Conservation (phyloP, 441 rosid species). For the Populus hybrid region DNA sequence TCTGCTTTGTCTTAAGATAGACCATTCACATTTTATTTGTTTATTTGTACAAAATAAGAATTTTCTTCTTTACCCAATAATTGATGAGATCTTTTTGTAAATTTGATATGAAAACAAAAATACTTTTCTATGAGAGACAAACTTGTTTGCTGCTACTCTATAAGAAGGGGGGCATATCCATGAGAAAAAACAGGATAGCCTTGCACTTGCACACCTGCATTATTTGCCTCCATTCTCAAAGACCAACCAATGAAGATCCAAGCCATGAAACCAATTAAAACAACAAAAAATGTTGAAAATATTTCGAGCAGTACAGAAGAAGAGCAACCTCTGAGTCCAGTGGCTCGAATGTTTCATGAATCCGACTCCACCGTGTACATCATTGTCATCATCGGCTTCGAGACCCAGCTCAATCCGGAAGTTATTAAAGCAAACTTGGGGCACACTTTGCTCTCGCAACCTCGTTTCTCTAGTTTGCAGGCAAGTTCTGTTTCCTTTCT, state of each 20-base stretch:
- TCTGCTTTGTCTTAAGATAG: not conserved
- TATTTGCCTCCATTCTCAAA: not conserved
- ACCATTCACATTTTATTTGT: not conserved
- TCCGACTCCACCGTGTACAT: slow-evolving; percentile 34
- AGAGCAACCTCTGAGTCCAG: slow-evolving; percentile 26
- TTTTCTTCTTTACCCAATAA: not conserved
- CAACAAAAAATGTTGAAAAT: not conserved
- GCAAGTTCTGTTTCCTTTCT: not conserved
- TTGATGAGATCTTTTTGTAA: not conserved
- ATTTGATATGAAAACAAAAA: not conserved
- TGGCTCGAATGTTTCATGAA: slow-evolving; percentile 37
- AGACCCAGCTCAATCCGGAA: slow-evolving; percentile 25
- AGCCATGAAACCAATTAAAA: not conserved
- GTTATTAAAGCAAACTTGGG: slow-evolving; percentile 23
- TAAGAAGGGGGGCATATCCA: too few relatives aligned
- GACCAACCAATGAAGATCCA: not conserved
- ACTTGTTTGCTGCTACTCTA: too few relatives aligned
- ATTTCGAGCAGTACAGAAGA: not conserved
- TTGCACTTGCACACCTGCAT: not conserved
- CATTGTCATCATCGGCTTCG: slow-evolving; percentile 29
- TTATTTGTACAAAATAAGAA: too few relatives aligned
- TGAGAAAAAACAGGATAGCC: not conserved
- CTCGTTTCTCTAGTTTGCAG: slow-evolving; percentile 46
- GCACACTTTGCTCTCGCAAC: slow-evolving; percentile 34
- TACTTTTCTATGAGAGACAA: not conserved